A percentile compares a stretch with the other conserved stretches of the same genome.
Evolutionary conservation across 2,329 filamentous ascomycete genomes (phyloP).

Genomic region (Aspergillus udagawae): DNA sequence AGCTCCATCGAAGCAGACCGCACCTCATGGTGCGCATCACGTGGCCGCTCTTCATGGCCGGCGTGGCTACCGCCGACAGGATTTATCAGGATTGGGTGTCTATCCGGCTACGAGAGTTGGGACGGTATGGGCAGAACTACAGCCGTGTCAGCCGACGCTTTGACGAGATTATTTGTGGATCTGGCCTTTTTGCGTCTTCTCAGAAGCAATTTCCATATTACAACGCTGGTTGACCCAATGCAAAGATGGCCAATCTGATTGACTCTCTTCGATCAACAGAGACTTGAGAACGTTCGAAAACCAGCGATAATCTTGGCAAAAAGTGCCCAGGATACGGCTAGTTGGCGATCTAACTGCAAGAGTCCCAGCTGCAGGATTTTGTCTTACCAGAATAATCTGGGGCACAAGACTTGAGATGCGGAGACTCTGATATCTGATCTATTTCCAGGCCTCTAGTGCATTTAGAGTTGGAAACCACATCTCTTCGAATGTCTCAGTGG

Average conservation of each 20-base stretch:
- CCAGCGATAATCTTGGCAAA: neutral
- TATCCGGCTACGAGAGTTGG: slow-evolving; percentile 21
- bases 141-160: slow-evolving; percentile 17
- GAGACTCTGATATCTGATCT: neutral
- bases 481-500: neutral
- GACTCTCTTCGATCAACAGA: neutral
- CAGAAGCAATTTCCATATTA: neutral
- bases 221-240: neutral
- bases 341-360: neutral
- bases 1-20: slow-evolving; percentile 20
- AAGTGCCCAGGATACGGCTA: neutral
- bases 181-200: slow-evolving; percentile 9
- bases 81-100: slow-evolving; percentile 27
- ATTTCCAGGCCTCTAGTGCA: neutral
- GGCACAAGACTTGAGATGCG: neutral
- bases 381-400: neutral
- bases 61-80: slow-evolving; percentile 21
- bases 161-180: slow-evolving; percentile 20
- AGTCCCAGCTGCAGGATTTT: neutral
- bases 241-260: neutral
- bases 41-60: slow-evolving; percentile 24
- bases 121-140: slow-evolving; percentile 22
- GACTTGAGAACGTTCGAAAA: neutral
- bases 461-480: neutral
- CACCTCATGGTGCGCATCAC: slow-evolving; percentile 21